phyloP scores from a whole-genome alignment of 2,329 filamentous ascomycete species.

The Ophiosphaerella korrae region DNA sequence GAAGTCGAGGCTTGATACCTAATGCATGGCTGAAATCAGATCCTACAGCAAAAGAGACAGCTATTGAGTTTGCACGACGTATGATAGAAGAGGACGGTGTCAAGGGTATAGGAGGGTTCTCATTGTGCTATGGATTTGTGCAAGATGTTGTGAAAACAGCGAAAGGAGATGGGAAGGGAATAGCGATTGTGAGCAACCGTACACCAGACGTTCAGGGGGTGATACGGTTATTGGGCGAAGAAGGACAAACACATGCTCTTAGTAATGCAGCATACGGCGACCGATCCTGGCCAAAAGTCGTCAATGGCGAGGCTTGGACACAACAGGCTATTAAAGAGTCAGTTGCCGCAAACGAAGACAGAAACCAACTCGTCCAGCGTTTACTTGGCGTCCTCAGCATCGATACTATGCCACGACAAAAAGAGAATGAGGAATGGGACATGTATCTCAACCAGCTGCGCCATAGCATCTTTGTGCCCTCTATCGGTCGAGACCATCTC shows the following conservation, averaged over 20 bases:
- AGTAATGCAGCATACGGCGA: conserved; percentile 67
- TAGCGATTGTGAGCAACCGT: conserved; percentile 68
- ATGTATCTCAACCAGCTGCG: conserved; percentile 62
- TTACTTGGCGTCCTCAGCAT: conserved; percentile 59
- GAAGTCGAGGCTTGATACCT: conserved; percentile 64
- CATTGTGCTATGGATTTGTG: conserved; percentile 63
- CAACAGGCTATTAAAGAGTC: conserved; percentile 56
- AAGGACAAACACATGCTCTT: conserved; percentile 61
- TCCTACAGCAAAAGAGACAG: conserved; percentile 42
- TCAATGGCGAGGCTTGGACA: conserved; percentile 61
- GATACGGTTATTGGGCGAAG: conserved; percentile 55
- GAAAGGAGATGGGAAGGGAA: conserved; percentile 32
- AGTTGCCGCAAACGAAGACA: conserved; percentile 48
- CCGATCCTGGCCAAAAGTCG: conserved; percentile 65
- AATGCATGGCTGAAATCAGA: conserved; percentile 61
- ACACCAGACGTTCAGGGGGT: conserved; percentile 58
- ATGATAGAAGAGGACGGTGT: conserved; percentile 62
- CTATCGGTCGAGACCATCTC: conserved; percentile 56
- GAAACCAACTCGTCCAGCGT: conserved; percentile 57
- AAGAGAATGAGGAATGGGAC: conserved; percentile 57
- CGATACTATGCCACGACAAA: conserved; percentile 60
- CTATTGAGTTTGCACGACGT: conserved; percentile 58
- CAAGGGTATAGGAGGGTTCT: conserved; percentile 66
- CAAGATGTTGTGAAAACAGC: conserved; percentile 47
- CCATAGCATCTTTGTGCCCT: conserved; percentile 66